These are phyloP conservation scores for Halophytophthora batemanensis DNA, from an alignment of 352 stramenopile species.

Conservation along the genomic window DNA sequence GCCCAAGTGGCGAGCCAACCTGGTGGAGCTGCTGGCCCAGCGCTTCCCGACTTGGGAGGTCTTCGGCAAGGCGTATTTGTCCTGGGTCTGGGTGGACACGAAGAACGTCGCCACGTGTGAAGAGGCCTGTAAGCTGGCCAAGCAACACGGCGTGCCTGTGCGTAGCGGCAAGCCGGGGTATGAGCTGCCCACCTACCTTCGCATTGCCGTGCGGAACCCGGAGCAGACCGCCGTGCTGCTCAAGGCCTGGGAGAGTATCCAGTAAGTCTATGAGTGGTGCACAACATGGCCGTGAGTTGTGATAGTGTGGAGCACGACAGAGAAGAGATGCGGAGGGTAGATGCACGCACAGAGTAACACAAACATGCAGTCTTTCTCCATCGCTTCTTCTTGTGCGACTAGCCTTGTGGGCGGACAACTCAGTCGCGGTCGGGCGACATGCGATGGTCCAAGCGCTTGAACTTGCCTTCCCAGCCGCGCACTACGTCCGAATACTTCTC, in stretches of 20 bases:
- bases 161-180: conserved; percentile 86
- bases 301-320: background rate
- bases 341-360: too few relatives aligned
- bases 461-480: conserved; percentile 81
- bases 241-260: conserved; percentile 67
- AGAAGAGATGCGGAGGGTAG: too few relatives aligned
- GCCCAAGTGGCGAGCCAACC: conserved; percentile 65
- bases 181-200: conserved; percentile 81
- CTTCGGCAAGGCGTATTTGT: conserved; percentile 72
- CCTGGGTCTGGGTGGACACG: conserved; percentile 89
- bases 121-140: conserved; percentile 67
- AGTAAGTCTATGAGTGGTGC: conserved; percentile 20
- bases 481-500: conserved; percentile 86
- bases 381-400: too few relatives aligned
- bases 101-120: conserved; percentile 52
- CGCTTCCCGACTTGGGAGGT: conserved; percentile 71
- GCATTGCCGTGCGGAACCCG: conserved; percentile 77
- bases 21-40: conserved; percentile 46
- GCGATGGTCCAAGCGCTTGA: conserved; percentile 70
- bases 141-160: conserved; percentile 82
- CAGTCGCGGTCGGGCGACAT: conserved; percentile 58
- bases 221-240: conserved; percentile 71
- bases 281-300: background rate
- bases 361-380: too few relatives aligned
- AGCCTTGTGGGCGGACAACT: too few relatives aligned